Evolutionary conservation across 2,329 filamentous ascomycete genomes (phyloP).

Genomic region (Massarina eburnea): DNA sequence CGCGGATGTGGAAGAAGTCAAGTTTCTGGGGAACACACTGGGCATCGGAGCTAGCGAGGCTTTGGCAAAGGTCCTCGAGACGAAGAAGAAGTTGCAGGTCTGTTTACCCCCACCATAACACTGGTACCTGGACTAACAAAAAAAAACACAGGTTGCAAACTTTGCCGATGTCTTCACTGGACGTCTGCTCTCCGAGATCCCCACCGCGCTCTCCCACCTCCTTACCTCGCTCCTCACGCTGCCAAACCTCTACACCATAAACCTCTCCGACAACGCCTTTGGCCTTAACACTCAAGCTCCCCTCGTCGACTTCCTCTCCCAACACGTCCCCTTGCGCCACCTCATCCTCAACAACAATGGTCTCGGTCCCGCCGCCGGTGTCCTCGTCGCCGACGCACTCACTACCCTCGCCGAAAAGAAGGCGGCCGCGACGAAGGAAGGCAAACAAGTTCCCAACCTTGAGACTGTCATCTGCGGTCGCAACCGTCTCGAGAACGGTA

Average conservation of each 20-base stretch:
- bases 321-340: constrained; percentile 87
- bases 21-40: constrained; percentile 86
- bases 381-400: constrained; percentile 84
- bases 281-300: constrained; percentile 93
- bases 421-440: constrained; percentile 70
- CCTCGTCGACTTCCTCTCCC: constrained; percentile 85
- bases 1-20: constrained; percentile 79
- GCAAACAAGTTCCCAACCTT: constrained; percentile 74
- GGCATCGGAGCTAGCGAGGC: constrained; percentile 85
- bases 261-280: constrained; percentile 97
- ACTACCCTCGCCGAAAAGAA: constrained; percentile 82
- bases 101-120: constrained; percentile 8
- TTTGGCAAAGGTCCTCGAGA: constrained; percentile 78
- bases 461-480: constrained; percentile 98
- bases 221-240: constrained; percentile 85
- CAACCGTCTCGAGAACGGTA: constrained; percentile 93
- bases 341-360: constrained; percentile 98
- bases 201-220: constrained; percentile 80
- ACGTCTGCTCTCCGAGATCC: constrained; percentile 90
- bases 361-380: constrained; percentile 86
- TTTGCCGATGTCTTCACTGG: constrained; percentile 97
- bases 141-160: constrained; percentile 67
- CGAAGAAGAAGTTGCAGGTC: constrained; percentile 80
- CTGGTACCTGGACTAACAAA: constrained; percentile 7
- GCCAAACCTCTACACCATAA: constrained; percentile 83